phyloP scores from a whole-genome alignment of 83 land plant species.

The Thuja plicata region DNA sequence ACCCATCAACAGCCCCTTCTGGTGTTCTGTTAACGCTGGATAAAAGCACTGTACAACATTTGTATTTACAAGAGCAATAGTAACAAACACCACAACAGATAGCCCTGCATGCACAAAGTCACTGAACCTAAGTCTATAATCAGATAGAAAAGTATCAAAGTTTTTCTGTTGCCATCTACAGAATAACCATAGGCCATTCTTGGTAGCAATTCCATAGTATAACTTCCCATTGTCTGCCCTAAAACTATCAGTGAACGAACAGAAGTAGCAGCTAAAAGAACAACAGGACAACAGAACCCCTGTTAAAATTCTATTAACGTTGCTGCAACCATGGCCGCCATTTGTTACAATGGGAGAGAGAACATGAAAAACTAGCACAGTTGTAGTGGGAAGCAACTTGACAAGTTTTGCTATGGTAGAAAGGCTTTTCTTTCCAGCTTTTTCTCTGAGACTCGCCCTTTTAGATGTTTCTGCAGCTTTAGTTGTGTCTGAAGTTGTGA shows the following conservation, averaged over 20 bases:
- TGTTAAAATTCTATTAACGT: constrained; percentile 35
- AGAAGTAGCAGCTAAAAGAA: constrained; percentile 41
- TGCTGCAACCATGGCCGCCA: constrained; percentile 47
- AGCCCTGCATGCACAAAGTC: constrained; percentile 59
- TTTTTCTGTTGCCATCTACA: constrained; percentile 22
- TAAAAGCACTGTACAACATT: constrained; percentile 47
- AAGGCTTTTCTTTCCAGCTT: background rate
- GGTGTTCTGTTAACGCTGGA: constrained; percentile 23
- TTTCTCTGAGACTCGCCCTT: background rate
- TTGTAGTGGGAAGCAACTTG: constrained; percentile 71
- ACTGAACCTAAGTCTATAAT: constrained; percentile 38
- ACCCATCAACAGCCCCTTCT: constrained; percentile 43
- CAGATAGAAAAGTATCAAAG: background rate
- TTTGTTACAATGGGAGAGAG: constrained; percentile 63
- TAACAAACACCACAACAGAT: constrained; percentile 45
- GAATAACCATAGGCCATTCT: constrained; percentile 57
- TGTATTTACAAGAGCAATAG: constrained; percentile 34
- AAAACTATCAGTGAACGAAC: constrained; percentile 69
- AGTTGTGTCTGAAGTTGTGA: background rate
- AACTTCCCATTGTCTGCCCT: constrained; percentile 44
- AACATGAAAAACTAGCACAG: constrained; percentile 66
- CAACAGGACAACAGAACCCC: constrained; percentile 48
- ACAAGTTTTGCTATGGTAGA: constrained; percentile 56
- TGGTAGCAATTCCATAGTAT: constrained; percentile 65
- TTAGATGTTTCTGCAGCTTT: background rate